Base-by-base conservation (phyloP, 192 early-diverging fungal species). In the Chytriomyces sp. region DNA sequence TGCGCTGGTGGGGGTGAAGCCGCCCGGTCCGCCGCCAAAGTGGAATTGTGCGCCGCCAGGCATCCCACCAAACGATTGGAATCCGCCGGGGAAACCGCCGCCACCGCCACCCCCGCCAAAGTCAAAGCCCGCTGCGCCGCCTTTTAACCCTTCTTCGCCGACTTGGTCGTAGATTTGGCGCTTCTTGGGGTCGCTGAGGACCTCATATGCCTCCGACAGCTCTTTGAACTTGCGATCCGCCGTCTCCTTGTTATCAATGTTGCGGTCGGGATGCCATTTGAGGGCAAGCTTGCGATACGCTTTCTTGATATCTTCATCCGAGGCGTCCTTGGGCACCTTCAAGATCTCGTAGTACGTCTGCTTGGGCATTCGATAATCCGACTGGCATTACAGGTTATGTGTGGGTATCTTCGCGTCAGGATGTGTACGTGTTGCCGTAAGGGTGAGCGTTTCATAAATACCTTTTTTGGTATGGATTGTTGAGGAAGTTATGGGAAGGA, bases 231-330 rank as follows among this genome's bases (percentile, higher is more conserved):
- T 94, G 64, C 85, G 81, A 60, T 93, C 87, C 26, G 93, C 91
- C 26, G 73, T 60, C 64, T 86, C 86, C 66, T 82, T 82, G 54
- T 89, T 85, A 61, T 91, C 86, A 36, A 80, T 83, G 72, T 91
- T 91, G 65, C 91, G 75, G 73, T 93, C 91, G 7, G 91, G 91
- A 83, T 93, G 91, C 90, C 90, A 92, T 73, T 92, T 92, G 31
- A 93, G 76, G 37, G 91, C 91, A 71, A 71, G 81, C 77, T 81
- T 88, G 64, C 78, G 78, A 82, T 82, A 89, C 33, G 73, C 86
- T 77, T 81, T 85, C 84, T 91, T 92, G 57, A 94, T 79, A 55
- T 94, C 89, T 37, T 85, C 86, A 8, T 86, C 82, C 30, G 82
- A 72, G 3, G 91, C 92, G 33, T 78, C 70, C 53, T 81, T 73